These are phyloP conservation scores for Filosporella fistucella DNA, from an alignment of 495 filamentous ascomycete species.

Conservation along the genomic window DNA sequence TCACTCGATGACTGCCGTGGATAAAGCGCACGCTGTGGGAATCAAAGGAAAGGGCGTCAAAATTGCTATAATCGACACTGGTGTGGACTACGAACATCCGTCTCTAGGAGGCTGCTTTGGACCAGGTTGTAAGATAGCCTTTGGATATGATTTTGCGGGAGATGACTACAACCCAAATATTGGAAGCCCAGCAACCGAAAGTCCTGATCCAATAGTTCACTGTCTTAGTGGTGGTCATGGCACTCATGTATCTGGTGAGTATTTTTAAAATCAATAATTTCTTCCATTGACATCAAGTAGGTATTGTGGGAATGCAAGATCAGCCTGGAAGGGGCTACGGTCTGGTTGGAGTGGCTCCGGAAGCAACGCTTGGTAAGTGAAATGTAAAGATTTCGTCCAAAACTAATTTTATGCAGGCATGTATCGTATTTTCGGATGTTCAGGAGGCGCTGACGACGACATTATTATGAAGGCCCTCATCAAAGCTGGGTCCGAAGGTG, in stretches of 20 bases:
- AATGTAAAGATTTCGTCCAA: not conserved
- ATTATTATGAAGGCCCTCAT: slow-evolving; percentile 27
- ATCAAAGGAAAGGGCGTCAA: slow-evolving; percentile 31
- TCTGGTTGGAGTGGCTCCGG: slow-evolving; percentile 40
- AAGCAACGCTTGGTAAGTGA: slow-evolving; percentile 34
- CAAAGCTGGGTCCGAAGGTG: slow-evolving; percentile 34
- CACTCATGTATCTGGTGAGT: slow-evolving; percentile 33
- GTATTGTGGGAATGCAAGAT: not conserved
- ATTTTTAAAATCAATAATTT: not conserved
- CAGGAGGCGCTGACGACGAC: slow-evolving; percentile 26
- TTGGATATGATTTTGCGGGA: slow-evolving; percentile 32
- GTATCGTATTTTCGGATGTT: slow-evolving; percentile 39
- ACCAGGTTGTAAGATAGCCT: slow-evolving; percentile 35
- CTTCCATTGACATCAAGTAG: slow-evolving; percentile 2
- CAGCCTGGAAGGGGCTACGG: too few relatives aligned
- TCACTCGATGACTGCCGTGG: slow-evolving; percentile 22
- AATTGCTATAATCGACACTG: slow-evolving; percentile 37
- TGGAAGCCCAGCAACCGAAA: slow-evolving; percentile 7
- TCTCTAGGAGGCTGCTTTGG: slow-evolving; percentile 43
- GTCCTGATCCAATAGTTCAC: slow-evolving; percentile 19
- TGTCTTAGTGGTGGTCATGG: slow-evolving; percentile 36
- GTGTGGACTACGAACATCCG: slow-evolving; percentile 44
- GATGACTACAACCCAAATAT: slow-evolving; percentile 21
- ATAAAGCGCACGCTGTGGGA: slow-evolving; percentile 26
- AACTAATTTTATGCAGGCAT: slow-evolving; percentile 18